These are phyloP conservation scores for Cercophora sp. DNA, from an alignment of 495 filamentous ascomycete species.

Conservation along the genomic window DNA sequence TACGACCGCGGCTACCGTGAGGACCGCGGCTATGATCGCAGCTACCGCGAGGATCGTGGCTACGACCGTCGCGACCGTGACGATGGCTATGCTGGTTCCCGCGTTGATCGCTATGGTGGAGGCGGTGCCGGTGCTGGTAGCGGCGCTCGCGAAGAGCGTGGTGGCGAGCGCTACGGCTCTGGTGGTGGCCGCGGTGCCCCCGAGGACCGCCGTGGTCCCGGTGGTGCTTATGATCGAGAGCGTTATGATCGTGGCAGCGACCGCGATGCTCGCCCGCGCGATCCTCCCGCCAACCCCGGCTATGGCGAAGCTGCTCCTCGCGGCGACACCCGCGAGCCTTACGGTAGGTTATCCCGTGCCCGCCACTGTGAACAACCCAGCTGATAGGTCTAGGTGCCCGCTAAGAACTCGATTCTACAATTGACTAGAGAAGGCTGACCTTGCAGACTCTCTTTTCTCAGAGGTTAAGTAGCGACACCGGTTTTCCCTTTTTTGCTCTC, in stretches of 20 bases:
- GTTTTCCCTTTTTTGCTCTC: conserved; percentile 25
- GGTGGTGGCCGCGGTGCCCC: conserved; percentile 42
- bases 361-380: background rate
- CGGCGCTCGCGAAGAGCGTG: conserved; percentile 42
- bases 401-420: conserved; percentile 13
- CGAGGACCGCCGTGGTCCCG: conserved; percentile 50
- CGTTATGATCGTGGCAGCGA: conserved; percentile 51
- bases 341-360: conserved; percentile 20
- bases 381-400: conserved; percentile 24
- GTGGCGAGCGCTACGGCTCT: conserved; percentile 31
- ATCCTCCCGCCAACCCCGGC: conserved; percentile 43
- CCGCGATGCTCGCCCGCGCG: conserved; percentile 45
- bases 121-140: conserved; percentile 38
- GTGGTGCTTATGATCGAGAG: conserved; percentile 53
- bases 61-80: conserved; percentile 54
- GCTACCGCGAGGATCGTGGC: conserved; percentile 55
- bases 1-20: conserved; percentile 46
- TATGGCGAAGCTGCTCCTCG: conserved; percentile 59
- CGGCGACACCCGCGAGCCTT: conserved; percentile 53
- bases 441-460: too few relatives aligned
- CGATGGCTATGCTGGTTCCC: conserved; percentile 48
- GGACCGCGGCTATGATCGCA: conserved; percentile 46
- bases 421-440: too few relatives aligned
- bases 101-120: conserved; percentile 42
- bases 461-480: conserved; percentile 21